Conservation (phyloP, 2,329 filamentous ascomycete genomes). For the Colletotrichum abscissum region DNA sequence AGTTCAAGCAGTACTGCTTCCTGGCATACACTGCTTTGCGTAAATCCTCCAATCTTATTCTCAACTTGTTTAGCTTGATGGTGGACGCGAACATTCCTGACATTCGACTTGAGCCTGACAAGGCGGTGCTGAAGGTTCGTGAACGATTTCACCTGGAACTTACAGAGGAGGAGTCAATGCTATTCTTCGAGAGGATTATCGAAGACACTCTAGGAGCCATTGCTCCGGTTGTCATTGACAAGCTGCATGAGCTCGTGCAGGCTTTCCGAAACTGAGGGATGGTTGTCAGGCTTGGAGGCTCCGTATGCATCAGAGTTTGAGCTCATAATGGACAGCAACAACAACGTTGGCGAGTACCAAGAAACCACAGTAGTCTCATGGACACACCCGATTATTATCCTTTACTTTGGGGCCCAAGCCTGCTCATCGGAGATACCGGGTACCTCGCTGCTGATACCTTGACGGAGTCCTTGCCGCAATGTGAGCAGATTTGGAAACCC, state of each 20-base stretch:
- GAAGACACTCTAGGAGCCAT: slow-evolving; percentile 90
- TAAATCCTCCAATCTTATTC: slow-evolving; percentile 89
- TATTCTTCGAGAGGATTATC: slow-evolving; percentile 89
- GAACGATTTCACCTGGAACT: slow-evolving; percentile 94
- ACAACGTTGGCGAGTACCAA: neutral
- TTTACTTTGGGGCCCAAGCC: neutral
- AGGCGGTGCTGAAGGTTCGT: slow-evolving; percentile 93
- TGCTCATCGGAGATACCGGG: neutral
- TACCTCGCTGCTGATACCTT: neutral
- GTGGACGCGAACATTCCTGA: slow-evolving; percentile 97
- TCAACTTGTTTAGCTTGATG: slow-evolving; percentile 97
- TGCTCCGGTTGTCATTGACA: slow-evolving; percentile 94
- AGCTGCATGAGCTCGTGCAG: slow-evolving; percentile 93
- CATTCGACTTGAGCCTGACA: slow-evolving; percentile 91
- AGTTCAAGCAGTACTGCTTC: slow-evolving; percentile 96
- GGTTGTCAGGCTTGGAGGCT: neutral
- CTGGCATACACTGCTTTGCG: slow-evolving; percentile 92
- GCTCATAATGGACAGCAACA: neutral
- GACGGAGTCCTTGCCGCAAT: neutral
- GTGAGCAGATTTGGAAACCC: neutral
- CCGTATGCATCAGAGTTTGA: neutral
- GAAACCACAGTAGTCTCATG: neutral
- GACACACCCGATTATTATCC: neutral
- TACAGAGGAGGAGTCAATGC: slow-evolving; percentile 90
- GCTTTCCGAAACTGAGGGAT: slow-evolving; percentile 65